These are phyloP conservation scores for Boletales sp. DNA, from an alignment of 768 basidiomycete genomes.

Conservation along the genomic window DNA sequence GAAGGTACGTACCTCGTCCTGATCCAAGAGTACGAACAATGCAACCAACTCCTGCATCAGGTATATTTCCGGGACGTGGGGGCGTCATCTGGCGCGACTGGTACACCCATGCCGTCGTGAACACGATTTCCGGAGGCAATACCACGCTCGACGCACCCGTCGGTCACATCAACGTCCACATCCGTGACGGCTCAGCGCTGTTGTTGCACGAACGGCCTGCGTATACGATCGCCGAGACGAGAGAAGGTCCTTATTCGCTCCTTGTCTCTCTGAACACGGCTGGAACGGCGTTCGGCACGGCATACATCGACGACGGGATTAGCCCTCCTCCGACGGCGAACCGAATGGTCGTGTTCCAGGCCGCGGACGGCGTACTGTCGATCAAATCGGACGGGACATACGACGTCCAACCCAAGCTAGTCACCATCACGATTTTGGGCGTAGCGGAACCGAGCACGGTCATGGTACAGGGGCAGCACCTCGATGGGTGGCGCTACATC, in stretches of 20 bases:
- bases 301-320: conserved; percentile 65
- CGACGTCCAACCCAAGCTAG: conserved; percentile 40
- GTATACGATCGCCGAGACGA: conserved; percentile 64
- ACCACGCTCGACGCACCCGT: conserved; percentile 59
- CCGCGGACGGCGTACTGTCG: conserved; percentile 30
- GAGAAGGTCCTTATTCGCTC: conserved; percentile 54
- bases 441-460: conserved; percentile 39
- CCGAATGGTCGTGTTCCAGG: conserved; percentile 45
- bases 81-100: conserved; percentile 62
- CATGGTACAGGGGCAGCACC: conserved; percentile 33
- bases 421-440: conserved; percentile 54
- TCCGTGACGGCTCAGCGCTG: conserved; percentile 61
- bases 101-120: conserved; percentile 58
- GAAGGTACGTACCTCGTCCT: conserved; percentile 38
- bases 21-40: neutral
- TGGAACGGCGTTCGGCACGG: conserved; percentile 53
- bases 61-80: conserved; percentile 60
- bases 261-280: conserved; percentile 48
- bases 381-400: conserved; percentile 32
- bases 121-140: conserved; percentile 36
- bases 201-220: conserved; percentile 57
- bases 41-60: conserved; percentile 27
- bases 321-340: conserved; percentile 47
- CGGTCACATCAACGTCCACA: conserved; percentile 68
- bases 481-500: conserved; percentile 38